Conservation (phyloP, 495 filamentous ascomycete genomes). For the Cudoniella acicularis region DNA sequence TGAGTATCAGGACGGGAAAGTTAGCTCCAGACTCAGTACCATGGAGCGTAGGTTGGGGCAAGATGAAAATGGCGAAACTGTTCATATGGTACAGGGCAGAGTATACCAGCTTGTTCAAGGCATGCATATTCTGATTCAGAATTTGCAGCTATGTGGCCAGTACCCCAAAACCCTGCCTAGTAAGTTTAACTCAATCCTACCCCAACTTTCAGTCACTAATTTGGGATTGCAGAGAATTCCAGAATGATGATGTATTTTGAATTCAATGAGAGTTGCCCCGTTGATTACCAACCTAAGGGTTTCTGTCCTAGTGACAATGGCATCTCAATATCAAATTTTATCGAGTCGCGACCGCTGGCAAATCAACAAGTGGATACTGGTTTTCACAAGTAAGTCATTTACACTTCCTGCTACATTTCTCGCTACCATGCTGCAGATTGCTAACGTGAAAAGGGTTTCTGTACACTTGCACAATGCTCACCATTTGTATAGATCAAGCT, state of each 20-base stretch:
- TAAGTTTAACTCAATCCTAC: neutral
- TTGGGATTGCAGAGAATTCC: neutral
- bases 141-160: too few species aligned
- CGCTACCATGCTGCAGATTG: too few species aligned
- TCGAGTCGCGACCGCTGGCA: neutral
- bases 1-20: constrained; percentile 9
- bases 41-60: too few species aligned
- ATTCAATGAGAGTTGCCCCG: constrained; percentile 6
- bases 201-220: neutral
- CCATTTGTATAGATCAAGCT: too few species aligned
- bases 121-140: too few species aligned
- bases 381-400: constrained; percentile 12
- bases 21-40: too few species aligned
- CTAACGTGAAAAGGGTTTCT: too few species aligned
- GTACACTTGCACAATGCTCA: too few species aligned
- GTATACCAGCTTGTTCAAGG: too few species aligned
- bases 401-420: too few species aligned
- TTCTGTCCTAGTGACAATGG: constrained; percentile 7
- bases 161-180: neutral
- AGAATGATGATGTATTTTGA: neutral
- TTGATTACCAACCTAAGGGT: constrained; percentile 7
- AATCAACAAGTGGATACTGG: constrained; percentile 6
- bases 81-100: too few species aligned
- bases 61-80: too few species aligned
- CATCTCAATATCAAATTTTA: neutral